Base-by-base conservation (phyloP, 345 rosid species). In the Excoecaria agallocha region DNA sequence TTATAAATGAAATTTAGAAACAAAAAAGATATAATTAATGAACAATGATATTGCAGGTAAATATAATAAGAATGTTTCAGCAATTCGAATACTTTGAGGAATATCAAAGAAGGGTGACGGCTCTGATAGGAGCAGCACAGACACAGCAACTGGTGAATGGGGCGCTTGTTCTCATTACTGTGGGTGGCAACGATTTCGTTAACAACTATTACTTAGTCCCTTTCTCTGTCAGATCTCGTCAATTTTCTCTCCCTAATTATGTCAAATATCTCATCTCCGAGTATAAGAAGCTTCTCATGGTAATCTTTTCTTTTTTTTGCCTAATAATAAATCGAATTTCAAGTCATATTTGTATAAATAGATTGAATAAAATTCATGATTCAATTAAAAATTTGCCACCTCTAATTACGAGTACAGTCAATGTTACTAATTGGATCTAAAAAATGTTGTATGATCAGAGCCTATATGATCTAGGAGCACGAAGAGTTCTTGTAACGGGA, bases 101-200 rank as follows among this genome's bases (percentile, higher is more conserved):
- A 10, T 80, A 80, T 61, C 82, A 80, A 71, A 52, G 37, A 12
- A 60, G 79, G n/a, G 69, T 80, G n/a, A 17, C 65, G 17, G 76
- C 64, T 20, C 35, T 75, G 0, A 37, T 80, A 1, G 82, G 79
- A 52, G 17, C 17, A 5, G 6, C 43, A 30, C 65, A 6, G 25
- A 25, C 82, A 0, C 41, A 30, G 35, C 39, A 68, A 20, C 76
- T 80, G 0, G 79, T 80, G 2, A 75, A 68, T 11, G 45, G 48
- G 4, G 72, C 76, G 16, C 69, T 80, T 1, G 65, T 71, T 37
- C 79, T 80, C 9, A 67, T 80, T 3, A 80, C 82, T 3, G 61
- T 71, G 0, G 82, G 82, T 6, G 82, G 82, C 24, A 80, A 80
- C 22, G 82, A 80, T 60, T 80, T 80, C 51, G 82, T 80, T 4